These are phyloP conservation scores for Clonostachys rhizophaga DNA, from an alignment of 2,329 filamentous ascomycete genomes.

Conservation along the genomic window DNA sequence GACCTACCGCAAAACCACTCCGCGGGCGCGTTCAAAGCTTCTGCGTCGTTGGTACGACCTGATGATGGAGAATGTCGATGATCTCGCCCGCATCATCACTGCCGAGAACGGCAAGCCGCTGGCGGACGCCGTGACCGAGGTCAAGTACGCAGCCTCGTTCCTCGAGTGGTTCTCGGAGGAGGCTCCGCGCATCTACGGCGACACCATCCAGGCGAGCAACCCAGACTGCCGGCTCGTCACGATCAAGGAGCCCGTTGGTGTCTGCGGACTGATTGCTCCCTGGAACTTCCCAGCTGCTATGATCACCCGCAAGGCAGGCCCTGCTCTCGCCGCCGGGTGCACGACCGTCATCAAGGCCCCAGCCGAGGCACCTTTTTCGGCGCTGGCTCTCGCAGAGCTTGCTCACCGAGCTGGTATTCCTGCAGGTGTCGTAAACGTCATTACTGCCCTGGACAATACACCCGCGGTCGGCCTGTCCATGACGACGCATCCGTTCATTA, in stretches of 20 bases:
- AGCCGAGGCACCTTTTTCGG: constrained; percentile 68
- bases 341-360: constrained; percentile 69
- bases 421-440: constrained; percentile 37
- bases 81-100: constrained; percentile 63
- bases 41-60: constrained; percentile 64
- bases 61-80: constrained; percentile 61
- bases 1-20: constrained; percentile 55
- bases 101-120: constrained; percentile 70
- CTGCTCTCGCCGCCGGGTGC: constrained; percentile 64
- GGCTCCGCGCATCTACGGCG: constrained; percentile 54
- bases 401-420: constrained; percentile 68
- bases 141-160: constrained; percentile 53
- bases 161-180: constrained; percentile 64
- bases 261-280: constrained; percentile 16
- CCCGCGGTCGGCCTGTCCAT: constrained; percentile 59
- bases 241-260: constrained; percentile 9
- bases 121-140: constrained; percentile 54
- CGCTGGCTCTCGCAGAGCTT: constrained; percentile 63
- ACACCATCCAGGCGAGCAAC: constrained; percentile 35
- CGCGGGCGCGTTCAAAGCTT: constrained; percentile 53
- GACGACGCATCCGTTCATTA: constrained; percentile 57
- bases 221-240: constrained; percentile 40
- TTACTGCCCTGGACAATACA: constrained; percentile 66
- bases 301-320: constrained; percentile 37
- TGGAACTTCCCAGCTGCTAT: constrained; percentile 61